phyloP scores from a whole-genome alignment of 1,139 yeast species.

The Kurtzmaniella quercitrusa region DNA sequence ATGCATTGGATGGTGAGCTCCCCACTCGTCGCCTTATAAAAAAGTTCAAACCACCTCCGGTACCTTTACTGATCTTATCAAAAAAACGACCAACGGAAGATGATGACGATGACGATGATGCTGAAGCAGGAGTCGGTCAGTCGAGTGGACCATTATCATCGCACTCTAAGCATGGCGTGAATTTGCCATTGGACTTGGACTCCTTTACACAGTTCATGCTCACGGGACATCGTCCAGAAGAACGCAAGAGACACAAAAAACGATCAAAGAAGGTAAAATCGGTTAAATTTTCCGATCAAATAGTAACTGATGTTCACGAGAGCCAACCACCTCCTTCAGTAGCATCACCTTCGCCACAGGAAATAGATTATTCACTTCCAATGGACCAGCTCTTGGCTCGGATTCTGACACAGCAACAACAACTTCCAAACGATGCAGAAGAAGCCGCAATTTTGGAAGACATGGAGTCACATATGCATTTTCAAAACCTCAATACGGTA shows the following conservation, averaged over 20 bases:
- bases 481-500: conserved; percentile 56
- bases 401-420: conserved; percentile 20
- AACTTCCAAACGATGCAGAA: conserved; percentile 38
- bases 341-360: conserved; percentile 23
- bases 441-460: conserved; percentile 61
- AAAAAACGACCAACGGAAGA: conserved; percentile 49
- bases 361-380: conserved; percentile 59
- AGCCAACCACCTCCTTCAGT: conserved; percentile 18
- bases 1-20: conserved; percentile 42
- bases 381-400: conserved; percentile 65
- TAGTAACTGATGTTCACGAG: conserved; percentile 44
- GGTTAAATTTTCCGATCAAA: conserved; percentile 69
- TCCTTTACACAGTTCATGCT: conserved; percentile 70
- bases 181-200: conserved; percentile 56
- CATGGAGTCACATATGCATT: conserved; percentile 65
- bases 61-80: conserved; percentile 64
- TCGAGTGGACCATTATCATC: background rate
- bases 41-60: conserved; percentile 55
- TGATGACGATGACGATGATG: conserved; percentile 22
- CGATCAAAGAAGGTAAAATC: conserved; percentile 46
- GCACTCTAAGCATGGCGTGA: conserved; percentile 5
- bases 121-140: conserved; percentile 12
- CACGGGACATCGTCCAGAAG: conserved; percentile 66
- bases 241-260: conserved; percentile 22
- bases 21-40: conserved; percentile 52